Evolutionary conservation across 2,329 filamentous ascomycete species (phyloP).

Genomic region (Beauveria caledonica): DNA sequence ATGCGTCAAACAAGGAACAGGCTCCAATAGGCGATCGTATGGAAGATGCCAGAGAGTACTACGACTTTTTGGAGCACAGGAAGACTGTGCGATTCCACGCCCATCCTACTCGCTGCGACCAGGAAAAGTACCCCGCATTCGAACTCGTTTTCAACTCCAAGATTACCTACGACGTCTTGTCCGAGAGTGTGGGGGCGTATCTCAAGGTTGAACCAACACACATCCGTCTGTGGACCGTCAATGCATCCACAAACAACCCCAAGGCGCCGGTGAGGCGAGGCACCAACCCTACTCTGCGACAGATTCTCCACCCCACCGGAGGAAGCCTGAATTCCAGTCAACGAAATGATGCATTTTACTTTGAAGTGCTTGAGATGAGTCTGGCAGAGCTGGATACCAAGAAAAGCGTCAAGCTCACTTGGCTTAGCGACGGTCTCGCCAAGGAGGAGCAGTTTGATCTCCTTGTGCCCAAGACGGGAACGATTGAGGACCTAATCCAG

Average conservation of each 20-base stretch:
- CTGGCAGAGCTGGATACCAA: slow-evolving; percentile 88
- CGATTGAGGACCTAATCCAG: slow-evolving; percentile 67
- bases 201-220: slow-evolving; percentile 75
- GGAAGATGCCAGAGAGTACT: slow-evolving; percentile 75
- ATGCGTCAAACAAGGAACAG: slow-evolving; percentile 25
- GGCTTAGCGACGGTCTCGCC: slow-evolving; percentile 80
- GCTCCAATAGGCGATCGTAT: slow-evolving; percentile 38
- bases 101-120: slow-evolving; percentile 48
- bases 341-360: slow-evolving; percentile 72
- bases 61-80: slow-evolving; percentile 86
- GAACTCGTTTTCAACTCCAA: slow-evolving; percentile 75
- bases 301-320: slow-evolving; percentile 70
- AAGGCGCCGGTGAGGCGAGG: slow-evolving; percentile 70
- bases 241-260: slow-evolving; percentile 65
- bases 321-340: slow-evolving; percentile 63
- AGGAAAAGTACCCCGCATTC: slow-evolving; percentile 57
- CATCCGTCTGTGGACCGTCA: slow-evolving; percentile 84
- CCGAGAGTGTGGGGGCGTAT: slow-evolving; percentile 72
- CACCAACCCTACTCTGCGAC: slow-evolving; percentile 60
- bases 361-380: slow-evolving; percentile 90
- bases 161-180: slow-evolving; percentile 80
- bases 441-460: slow-evolving; percentile 85
- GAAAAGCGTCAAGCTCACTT: slow-evolving; percentile 75
- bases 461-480: slow-evolving; percentile 80
- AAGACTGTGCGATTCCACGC: slow-evolving; percentile 72